Evolutionary conservation across 805 yeast species (phyloP).

Genomic region (Hermanozyma aechmeae): DNA sequence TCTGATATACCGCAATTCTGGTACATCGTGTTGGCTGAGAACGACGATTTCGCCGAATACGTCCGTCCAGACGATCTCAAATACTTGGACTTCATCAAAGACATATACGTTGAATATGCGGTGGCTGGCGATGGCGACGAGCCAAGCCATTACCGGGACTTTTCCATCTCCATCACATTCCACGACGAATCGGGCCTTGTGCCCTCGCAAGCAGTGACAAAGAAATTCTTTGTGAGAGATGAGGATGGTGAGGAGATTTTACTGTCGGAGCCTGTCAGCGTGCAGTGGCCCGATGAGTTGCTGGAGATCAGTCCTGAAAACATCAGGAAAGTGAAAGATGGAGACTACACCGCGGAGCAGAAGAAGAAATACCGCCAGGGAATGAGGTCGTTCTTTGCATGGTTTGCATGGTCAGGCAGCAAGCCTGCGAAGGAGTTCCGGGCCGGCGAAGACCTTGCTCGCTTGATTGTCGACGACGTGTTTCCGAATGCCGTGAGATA

Average conservation of each 20-base stretch:
- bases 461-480: conserved; percentile 65
- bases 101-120: conserved; percentile 52
- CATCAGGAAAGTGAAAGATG: conserved; percentile 26
- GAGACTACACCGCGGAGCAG: conserved; percentile 37
- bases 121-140: conserved; percentile 19
- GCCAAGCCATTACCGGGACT: conserved; percentile 40
- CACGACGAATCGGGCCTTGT: conserved; percentile 33
- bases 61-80: conserved; percentile 69
- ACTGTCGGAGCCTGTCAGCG: conserved; percentile 41
- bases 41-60: conserved; percentile 77
- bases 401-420: conserved; percentile 78
- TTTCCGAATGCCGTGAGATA: conserved; percentile 81
- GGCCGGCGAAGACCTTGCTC: conserved; percentile 70
- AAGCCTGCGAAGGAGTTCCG: conserved; percentile 73
- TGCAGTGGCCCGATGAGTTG: conserved; percentile 66
- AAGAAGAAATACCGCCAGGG: conserved; percentile 58
- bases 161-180: conserved; percentile 53
- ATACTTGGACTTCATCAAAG: conserved; percentile 57
- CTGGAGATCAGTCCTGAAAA: conserved; percentile 44
- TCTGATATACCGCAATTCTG: conserved; percentile 65
- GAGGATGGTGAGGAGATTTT: conserved; percentile 49
- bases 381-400: conserved; percentile 79
- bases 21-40: conserved; percentile 78
- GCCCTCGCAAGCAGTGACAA: conserved; percentile 50
- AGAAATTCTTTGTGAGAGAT: conserved; percentile 42